phyloP scores from a whole-genome alignment of 164 flowering plant genomes.

The Chloranthus sessilifolius region DNA sequence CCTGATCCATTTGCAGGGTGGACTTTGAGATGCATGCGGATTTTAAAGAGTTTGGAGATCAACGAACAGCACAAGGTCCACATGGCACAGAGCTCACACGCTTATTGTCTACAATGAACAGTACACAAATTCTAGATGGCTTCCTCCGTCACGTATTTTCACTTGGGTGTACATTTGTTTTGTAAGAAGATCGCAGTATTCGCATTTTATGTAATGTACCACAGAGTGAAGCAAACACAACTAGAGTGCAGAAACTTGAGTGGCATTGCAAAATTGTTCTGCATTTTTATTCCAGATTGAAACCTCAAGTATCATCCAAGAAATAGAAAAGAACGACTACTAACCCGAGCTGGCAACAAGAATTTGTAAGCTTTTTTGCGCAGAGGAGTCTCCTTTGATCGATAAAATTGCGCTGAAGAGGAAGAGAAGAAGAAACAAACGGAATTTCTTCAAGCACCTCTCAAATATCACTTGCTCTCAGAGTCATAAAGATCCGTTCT shows the following conservation, averaged over 20 bases:
- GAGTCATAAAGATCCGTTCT: conserved; percentile 6
- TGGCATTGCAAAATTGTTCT: neutral
- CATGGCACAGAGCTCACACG: no score
- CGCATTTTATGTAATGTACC: neutral
- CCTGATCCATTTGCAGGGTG: no score
- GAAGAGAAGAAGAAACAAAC: neutral
- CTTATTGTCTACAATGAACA: no score
- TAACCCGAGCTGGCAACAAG: neutral
- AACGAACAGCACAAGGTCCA: no score
- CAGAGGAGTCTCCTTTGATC: neutral
- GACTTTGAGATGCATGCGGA: no score
- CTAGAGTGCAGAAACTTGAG: neutral
- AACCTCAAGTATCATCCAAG: no score
- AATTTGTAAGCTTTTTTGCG: neutral
- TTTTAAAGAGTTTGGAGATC: no score
- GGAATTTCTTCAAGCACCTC: neutral
- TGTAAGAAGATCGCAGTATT: neutral
- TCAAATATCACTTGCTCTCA: conserved; percentile 17
- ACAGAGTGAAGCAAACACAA: neutral
- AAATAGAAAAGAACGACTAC: neutral
- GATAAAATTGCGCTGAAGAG: neutral
- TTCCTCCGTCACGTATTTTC: neutral
- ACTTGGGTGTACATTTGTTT: neutral
- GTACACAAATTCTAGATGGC: no score
- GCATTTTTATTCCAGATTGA: neutral